Conservation (phyloP, 2,329 filamentous ascomycete species). For the Trichocomaceae sp. region DNA sequence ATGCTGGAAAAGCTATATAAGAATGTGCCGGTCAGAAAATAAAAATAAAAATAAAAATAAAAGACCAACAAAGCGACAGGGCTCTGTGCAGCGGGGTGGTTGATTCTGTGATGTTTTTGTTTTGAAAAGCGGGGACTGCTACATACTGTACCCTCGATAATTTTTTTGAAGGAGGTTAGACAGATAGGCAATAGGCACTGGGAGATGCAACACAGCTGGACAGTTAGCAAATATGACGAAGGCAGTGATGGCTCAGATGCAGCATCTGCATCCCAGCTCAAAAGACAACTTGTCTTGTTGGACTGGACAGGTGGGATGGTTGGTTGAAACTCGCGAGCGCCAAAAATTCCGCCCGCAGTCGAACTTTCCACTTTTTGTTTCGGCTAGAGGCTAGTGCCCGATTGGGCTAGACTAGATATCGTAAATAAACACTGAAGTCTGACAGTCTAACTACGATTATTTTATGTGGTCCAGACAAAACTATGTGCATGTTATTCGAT, state of each 20-base stretch:
- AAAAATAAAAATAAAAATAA: slow-evolving; percentile 17
- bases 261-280: slow-evolving; percentile 24
- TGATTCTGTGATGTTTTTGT: slow-evolving; percentile 4
- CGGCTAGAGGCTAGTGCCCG: slow-evolving; percentile 9
- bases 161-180: neutral
- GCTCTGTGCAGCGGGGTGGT: slow-evolving; percentile 6
- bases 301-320: slow-evolving; percentile 13
- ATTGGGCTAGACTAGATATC: too few relatives aligned
- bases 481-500: neutral
- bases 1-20: slow-evolving; percentile 46
- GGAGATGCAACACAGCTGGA: neutral
- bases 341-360: slow-evolving; percentile 13
- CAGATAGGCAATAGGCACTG: neutral
- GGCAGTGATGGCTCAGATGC: slow-evolving; percentile 15
- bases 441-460: too few relatives aligned
- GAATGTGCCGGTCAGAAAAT: slow-evolving; percentile 11
- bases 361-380: slow-evolving; percentile 3
- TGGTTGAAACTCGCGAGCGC: slow-evolving; percentile 13
- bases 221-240: slow-evolving; percentile 6
- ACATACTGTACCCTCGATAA: neutral
- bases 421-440: too few relatives aligned
- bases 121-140: slow-evolving; percentile 3
- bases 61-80: slow-evolving; percentile 15
- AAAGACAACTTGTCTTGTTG: slow-evolving; percentile 13
- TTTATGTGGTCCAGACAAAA: too few relatives aligned